These are phyloP conservation scores for Filosporella fistucella DNA, from an alignment of 495 filamentous ascomycete species.

Conservation along the genomic window DNA sequence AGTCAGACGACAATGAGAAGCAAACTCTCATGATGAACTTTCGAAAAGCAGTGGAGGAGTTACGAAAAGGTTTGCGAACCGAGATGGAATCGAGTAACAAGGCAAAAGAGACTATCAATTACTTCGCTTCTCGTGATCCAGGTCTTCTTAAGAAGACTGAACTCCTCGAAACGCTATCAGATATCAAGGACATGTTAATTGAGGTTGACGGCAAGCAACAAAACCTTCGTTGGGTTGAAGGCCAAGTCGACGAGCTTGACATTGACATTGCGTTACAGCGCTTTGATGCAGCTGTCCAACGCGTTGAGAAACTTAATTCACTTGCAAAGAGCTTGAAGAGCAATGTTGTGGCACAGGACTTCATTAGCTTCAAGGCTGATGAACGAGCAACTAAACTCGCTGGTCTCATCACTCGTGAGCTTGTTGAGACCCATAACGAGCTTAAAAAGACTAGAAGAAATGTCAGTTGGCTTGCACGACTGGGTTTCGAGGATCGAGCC, in stretches of 20 bases:
- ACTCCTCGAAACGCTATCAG: constrained; percentile 61
- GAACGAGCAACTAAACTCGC: constrained; percentile 79
- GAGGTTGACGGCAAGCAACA: constrained; percentile 96
- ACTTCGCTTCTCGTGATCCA: constrained; percentile 67
- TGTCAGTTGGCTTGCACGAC: constrained; percentile 73
- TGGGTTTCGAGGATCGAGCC: constrained; percentile 88
- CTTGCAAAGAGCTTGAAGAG: constrained; percentile 75
- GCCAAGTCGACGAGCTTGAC: constrained; percentile 92
- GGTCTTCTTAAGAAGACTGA: constrained; percentile 70
- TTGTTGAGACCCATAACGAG: constrained; percentile 70
- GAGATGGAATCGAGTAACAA: constrained; percentile 79
- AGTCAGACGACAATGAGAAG: constrained; percentile 71
- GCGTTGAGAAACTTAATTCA: constrained; percentile 76
- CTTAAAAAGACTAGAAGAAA: constrained; percentile 64
- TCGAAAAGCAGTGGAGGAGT: constrained; percentile 85
- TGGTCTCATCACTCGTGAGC: constrained; percentile 62
- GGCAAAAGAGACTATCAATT: constrained; percentile 74
- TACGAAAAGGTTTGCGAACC: constrained; percentile 73
- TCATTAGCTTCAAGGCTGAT: constrained; percentile 84
- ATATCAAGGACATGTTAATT: constrained; percentile 75
- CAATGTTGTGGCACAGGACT: constrained; percentile 79
- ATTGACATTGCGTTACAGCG: constrained; percentile 90
- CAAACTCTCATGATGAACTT: constrained; percentile 76
- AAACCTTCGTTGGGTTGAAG: constrained; percentile 91
- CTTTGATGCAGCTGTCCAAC: constrained; percentile 77